Conservation (phyloP, 2,329 filamentous ascomycete species). For the Penicillium sp. region DNA sequence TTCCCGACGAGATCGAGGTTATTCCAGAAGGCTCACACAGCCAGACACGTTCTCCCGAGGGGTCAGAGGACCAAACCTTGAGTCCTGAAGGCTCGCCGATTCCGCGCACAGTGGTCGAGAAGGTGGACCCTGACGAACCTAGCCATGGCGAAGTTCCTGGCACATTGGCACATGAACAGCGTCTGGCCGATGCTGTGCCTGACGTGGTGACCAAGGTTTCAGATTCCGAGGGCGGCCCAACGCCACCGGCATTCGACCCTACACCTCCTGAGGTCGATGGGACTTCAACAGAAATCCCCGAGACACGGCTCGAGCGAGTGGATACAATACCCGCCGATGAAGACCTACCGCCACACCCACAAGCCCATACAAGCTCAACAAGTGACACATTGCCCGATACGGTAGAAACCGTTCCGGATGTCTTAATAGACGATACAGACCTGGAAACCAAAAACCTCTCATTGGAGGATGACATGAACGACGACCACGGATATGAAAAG, state of each 20-base stretch:
- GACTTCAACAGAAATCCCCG: constrained; percentile 37
- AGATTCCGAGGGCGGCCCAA: constrained; percentile 37
- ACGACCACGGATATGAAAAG: constrained; percentile 44
- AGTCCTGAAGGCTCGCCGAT: constrained; percentile 55
- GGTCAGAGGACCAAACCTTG: constrained; percentile 44
- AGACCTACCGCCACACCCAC: constrained; percentile 30
- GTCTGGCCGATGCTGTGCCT: constrained; percentile 59
- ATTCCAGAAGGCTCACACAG: constrained; percentile 48
- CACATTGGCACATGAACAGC: constrained; percentile 57
- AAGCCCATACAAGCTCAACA: constrained; percentile 41
- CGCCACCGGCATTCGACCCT: constrained; percentile 17
- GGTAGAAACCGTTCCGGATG: constrained; percentile 45
- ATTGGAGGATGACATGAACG: constrained; percentile 54
- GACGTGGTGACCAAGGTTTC: constrained; percentile 56
- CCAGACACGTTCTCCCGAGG: constrained; percentile 43
- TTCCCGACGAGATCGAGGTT: constrained; percentile 64
- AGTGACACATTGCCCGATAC: constrained; percentile 48
- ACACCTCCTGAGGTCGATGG: constrained; percentile 22
- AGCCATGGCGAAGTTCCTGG: constrained; percentile 63
- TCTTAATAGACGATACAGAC: constrained; percentile 51
- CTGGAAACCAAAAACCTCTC: constrained; percentile 48
- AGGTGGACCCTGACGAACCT: constrained; percentile 57
- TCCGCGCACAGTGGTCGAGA: constrained; percentile 62
- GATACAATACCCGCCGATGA: constrained; percentile 42
- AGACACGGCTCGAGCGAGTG: constrained; percentile 47